A percentile compares a stretch with the other conserved stretches of the same genome.
Conservation (phyloP, 2,329 filamentous ascomycete species). For the Triangularia verruculosa region DNA sequence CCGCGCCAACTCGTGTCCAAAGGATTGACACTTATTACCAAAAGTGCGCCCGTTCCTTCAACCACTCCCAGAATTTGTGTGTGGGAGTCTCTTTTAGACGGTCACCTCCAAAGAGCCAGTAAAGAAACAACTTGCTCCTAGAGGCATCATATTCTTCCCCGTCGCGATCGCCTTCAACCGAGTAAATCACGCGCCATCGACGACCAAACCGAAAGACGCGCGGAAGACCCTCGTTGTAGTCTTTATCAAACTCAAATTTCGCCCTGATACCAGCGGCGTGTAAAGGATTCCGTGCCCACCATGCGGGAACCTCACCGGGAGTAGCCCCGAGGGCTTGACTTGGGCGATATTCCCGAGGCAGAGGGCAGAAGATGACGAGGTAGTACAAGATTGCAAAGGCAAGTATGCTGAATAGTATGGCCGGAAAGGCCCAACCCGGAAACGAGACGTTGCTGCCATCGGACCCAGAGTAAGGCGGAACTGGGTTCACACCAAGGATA, state of each 20-base stretch:
- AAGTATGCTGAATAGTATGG: not conserved
- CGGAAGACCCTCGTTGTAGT: not conserved
- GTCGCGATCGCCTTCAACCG: not conserved
- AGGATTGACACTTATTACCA: not conserved
- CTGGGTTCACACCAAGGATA: not conserved
- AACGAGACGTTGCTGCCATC: not conserved
- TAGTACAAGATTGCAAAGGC: not conserved
- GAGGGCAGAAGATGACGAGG: not conserved
- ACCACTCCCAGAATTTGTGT: not conserved
- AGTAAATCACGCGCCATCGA: constrained; percentile 1
- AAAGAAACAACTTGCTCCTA: not conserved
- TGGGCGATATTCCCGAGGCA: not conserved
- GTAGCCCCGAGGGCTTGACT: not conserved
- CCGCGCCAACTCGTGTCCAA: not conserved
- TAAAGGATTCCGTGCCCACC: not conserved
- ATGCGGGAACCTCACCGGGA: not conserved
- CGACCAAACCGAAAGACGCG: not conserved
- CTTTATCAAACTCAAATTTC: not conserved
- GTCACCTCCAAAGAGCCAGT: constrained; percentile 2
- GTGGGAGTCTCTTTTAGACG: not conserved
- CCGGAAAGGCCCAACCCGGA: not conserved
- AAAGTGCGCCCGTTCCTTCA: not conserved
- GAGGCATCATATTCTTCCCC: not conserved
- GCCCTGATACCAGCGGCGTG: not conserved
- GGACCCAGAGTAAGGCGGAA: not conserved